Evolutionary conservation across 352 stramenopile species (phyloP), one percentile per base, ranked within the genome.

Genomic region (Pythium angustatum): DNA sequence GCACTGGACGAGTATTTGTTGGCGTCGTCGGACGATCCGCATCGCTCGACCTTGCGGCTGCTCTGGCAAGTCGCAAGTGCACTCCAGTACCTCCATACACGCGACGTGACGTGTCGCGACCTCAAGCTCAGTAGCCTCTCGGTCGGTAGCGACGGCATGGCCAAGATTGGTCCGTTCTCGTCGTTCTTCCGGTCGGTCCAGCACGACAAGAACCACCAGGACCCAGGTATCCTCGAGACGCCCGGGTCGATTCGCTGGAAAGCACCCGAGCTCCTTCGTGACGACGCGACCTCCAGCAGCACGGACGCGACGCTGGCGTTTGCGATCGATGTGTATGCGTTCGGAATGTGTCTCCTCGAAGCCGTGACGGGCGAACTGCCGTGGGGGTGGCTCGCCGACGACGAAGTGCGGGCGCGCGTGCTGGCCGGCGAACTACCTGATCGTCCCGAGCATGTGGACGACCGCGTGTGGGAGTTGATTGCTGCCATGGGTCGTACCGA

Each of bases 331-430:
- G 73, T 92, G 24, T 92, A 87, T 57, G 72, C 79, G 8, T 77
- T 92, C 52, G 83, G 77, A 30, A 85, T 92, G 76, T 87, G 76
- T 19, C 54, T 89, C 15, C 22, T 89, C 36, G 83, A 92, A 58
- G 83, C 81, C 0, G 31, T 87, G 10, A 74, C 75, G 5, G 76
- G 80, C 17, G 81, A 90, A 26, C 48, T 89, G n/a, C 83, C 83
- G 1, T 90, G 76, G 76, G 81, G 81, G 0, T 81, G 83, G 55
- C 47, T 82, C 26, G 61, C 71, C 12, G 81, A 92, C 44, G 52
- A 73, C 0, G 56, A 76, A 22, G 69, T 90, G 24, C 75, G 74
- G 11, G 60, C 68, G 19, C 72, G 68, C 26, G 70, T 92, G 19
- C 48, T 76, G 7, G 55, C 41, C 4, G 83, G 81, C 9, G 68